Evolutionary conservation across 2,329 filamentous ascomycete genomes (phyloP).

Genomic region (Xylariaceae sp.): DNA sequence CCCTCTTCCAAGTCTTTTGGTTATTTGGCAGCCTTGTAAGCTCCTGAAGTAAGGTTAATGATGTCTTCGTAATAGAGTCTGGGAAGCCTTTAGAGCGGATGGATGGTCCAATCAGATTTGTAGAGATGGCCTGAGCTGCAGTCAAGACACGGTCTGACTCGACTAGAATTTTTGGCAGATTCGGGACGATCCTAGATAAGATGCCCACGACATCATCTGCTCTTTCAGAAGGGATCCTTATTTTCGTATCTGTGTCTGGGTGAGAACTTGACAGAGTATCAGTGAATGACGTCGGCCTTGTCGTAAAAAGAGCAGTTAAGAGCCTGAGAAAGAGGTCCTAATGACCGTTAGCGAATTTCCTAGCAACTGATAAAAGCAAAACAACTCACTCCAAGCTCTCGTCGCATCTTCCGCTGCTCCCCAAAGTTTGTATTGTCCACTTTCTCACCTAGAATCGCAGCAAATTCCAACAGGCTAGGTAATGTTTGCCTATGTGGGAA

Average conservation of each 20-base stretch:
- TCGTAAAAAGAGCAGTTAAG: conserved; percentile 92
- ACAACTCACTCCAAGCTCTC: conserved; percentile 82
- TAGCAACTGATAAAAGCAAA: neutral
- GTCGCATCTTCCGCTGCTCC: conserved; percentile 89
- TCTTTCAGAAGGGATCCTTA: conserved; percentile 52
- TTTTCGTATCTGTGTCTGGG: conserved; percentile 47
- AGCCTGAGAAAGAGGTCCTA: conserved; percentile 89
- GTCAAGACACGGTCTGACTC: conserved; percentile 83
- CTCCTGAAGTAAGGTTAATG: conserved; percentile 76
- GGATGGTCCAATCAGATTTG: conserved; percentile 80
- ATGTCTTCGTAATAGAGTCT: conserved; percentile 76
- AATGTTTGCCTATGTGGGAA: conserved; percentile 93
- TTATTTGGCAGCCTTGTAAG: conserved; percentile 79
- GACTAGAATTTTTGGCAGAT: conserved; percentile 80
- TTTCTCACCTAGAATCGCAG: conserved; percentile 89
- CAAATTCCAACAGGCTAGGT: conserved; percentile 85
- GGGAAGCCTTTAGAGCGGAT: conserved; percentile 88
- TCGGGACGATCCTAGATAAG: conserved; percentile 78
- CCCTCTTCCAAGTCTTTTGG: conserved; percentile 92
- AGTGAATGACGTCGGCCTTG: conserved; percentile 76
- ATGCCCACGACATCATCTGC: conserved; percentile 82
- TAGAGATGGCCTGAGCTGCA: conserved; percentile 81
- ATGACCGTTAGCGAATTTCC: conserved; percentile 37
- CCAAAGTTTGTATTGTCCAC: conserved; percentile 98
- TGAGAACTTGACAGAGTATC: conserved; percentile 54